phyloP scores from a whole-genome alignment of 2,329 filamentous ascomycete species.

The Neofusicoccum cordaticola region DNA sequence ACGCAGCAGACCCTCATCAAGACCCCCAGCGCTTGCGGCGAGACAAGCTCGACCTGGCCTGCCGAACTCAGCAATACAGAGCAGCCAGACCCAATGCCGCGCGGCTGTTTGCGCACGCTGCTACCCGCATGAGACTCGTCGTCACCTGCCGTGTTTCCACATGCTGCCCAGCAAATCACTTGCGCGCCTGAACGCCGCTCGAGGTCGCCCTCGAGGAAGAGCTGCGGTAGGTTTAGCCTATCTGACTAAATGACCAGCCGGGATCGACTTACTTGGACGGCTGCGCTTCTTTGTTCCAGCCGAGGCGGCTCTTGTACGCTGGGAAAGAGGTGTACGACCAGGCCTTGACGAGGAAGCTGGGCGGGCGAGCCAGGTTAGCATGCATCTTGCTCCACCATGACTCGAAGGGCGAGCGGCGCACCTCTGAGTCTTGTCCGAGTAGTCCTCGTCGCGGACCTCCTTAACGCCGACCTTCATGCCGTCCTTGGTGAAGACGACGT shows the following conservation, averaged over 20 bases:
- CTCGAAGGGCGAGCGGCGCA: slow-evolving; percentile 14
- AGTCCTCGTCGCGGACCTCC: slow-evolving; percentile 65
- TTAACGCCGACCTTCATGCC: slow-evolving; percentile 70
- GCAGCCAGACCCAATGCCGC: slow-evolving; percentile 3
- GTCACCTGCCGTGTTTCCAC: background rate
- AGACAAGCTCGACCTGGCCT: background rate
- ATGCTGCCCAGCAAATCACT: background rate
- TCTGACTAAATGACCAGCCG: background rate
- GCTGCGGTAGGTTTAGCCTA: background rate
- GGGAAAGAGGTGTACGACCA: slow-evolving; percentile 44
- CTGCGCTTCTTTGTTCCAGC: slow-evolving; percentile 25
- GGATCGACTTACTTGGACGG: background rate
- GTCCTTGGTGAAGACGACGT: slow-evolving; percentile 72
- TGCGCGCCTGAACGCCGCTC: slow-evolving; percentile 2
- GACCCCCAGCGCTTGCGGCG: background rate
- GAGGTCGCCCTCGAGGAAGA: background rate
- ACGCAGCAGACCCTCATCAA: slow-evolving; percentile 3
- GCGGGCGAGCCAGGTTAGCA: slow-evolving; percentile 6
- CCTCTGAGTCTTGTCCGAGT: slow-evolving; percentile 71
- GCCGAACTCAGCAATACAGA: background rate
- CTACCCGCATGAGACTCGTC: background rate
- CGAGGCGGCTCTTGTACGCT: slow-evolving; percentile 34
- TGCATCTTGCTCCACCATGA: slow-evolving; percentile 2
- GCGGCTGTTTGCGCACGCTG: slow-evolving; percentile 13
- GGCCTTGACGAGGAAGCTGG: slow-evolving; percentile 48